Evolutionary conservation across 2,329 filamentous ascomycete genomes (phyloP), one percentile per base, ranked within the genome.

Genomic region (Fusarium hostae): DNA sequence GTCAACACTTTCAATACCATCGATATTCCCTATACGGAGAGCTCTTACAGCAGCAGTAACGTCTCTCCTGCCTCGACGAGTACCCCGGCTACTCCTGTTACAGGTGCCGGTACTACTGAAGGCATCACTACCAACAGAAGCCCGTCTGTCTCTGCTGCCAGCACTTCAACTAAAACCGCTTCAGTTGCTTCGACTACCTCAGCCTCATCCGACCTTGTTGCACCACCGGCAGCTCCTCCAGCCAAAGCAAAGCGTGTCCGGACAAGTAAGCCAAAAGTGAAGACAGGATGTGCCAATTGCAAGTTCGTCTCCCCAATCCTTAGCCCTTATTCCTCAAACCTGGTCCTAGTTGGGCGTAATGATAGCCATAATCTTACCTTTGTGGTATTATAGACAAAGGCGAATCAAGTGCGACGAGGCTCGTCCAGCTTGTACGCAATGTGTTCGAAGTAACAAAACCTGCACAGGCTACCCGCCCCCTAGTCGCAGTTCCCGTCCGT

Each of bases 381-480:
- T 20, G 68, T 47, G 35, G n/a, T 39, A 63, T 41, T 52, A 40
- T 73, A 91, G 89, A 78, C 84, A 84, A 69, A 84, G 89, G 71
- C 85, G 88, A 68, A 90, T 92, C 68, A 92, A 92, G 78, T 92
- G 90, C 78, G 90, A 91, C 77, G 90, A 92, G 79, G 83, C 80
- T 68, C 87, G 89, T 59, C 90, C 90, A 11, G 81, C 84, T 32
- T 91, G 90, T 77, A 83, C 83, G 18, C 88, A 90, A 77, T 92
- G 90, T 75, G 81, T 87, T 37, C 84, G 86, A 52, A 88, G 88
- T 50, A 88, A 86, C 67, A 89, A 87, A 74, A 74, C 75, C 20
- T 92, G 90, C 79, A 82, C 84, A 34, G 90, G 90, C 69, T 92
- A 91, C 73, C 89, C 87, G n/a, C 85, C 88, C 8, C 87, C 88